Conservation (phyloP, 106 monocot genomes). For the Dioscorea zingiberensis region DNA sequence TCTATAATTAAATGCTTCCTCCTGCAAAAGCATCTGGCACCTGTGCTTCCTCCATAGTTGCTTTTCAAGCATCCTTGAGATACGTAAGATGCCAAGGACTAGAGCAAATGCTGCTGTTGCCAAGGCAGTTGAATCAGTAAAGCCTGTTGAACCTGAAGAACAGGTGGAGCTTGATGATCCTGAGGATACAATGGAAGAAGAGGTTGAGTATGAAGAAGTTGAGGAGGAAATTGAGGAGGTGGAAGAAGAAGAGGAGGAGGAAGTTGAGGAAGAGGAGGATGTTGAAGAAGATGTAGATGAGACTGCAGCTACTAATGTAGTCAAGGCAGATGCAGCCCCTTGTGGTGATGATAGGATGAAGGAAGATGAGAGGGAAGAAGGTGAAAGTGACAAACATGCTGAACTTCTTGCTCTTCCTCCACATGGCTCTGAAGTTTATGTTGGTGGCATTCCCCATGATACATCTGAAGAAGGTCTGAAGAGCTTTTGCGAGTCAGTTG, state of each 20-base stretch:
- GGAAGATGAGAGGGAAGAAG: slow-evolving; percentile 23
- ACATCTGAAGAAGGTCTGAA: slow-evolving; percentile 54
- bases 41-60: slow-evolving; percentile 74
- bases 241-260: slow-evolving; percentile 32
- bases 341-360: not conserved
- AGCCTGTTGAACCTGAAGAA: slow-evolving; percentile 43
- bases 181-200: slow-evolving; percentile 37
- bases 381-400: slow-evolving; percentile 37
- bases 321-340: slow-evolving; percentile 1
- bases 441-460: slow-evolving; percentile 64
- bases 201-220: slow-evolving; percentile 19
- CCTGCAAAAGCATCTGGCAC: slow-evolving; percentile 54
- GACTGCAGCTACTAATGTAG: slow-evolving; percentile 1
- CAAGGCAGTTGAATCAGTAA: slow-evolving; percentile 30
- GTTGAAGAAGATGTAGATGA: slow-evolving; percentile 31
- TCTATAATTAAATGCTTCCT: slow-evolving; percentile 37
- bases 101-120: slow-evolving; percentile 38
- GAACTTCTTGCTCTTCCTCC: slow-evolving; percentile 83
- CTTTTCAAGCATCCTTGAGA: slow-evolving; percentile 54
- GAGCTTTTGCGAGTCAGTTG: slow-evolving; percentile 52
- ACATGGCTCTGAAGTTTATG: slow-evolving; percentile 83
- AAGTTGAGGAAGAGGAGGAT: slow-evolving; percentile 27
- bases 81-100: slow-evolving; percentile 62
- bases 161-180: slow-evolving; percentile 58
- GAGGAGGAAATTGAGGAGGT: slow-evolving; percentile 36